Conservation (phyloP, 2,329 filamentous ascomycete genomes). For the Hypoxylon sp. region DNA sequence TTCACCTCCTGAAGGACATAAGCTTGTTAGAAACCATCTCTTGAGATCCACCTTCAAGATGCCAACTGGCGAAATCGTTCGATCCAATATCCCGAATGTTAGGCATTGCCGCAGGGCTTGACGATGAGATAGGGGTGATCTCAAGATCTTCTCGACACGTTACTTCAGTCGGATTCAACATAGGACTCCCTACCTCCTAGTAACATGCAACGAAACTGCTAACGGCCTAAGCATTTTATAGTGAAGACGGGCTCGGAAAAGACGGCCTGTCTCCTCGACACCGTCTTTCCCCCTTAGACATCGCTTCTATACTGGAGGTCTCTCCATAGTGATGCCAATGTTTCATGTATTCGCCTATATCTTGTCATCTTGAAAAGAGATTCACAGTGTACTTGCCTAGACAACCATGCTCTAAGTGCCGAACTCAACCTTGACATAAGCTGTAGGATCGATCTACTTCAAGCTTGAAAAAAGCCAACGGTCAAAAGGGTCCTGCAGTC, state of each 20-base stretch:
- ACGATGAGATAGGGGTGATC: background rate
- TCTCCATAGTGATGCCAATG: background rate
- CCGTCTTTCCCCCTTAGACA: background rate
- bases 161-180: conserved; percentile 7
- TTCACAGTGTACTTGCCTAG: background rate
- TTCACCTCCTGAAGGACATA: conserved; percentile 16
- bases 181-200: conserved; percentile 11
- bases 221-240: background rate
- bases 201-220: conserved; percentile 5
- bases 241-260: conserved; percentile 2
- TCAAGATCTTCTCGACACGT: conserved; percentile 11
- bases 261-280: conserved; percentile 5
- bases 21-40: conserved; percentile 13
- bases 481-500: background rate
- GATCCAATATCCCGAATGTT: conserved; percentile 21
- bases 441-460: conserved; percentile 41
- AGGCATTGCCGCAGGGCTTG: conserved; percentile 7
- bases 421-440: conserved; percentile 27
- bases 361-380: background rate
- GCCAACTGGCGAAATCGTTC: conserved; percentile 13
- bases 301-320: background rate
- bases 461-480: conserved; percentile 5
- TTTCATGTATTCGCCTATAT: background rate
- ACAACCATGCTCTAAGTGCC: conserved; percentile 25
- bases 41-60: conserved; percentile 23